Evolutionary conservation across 805 yeast genomes (phyloP), one percentile per base, ranked within the genome.

Genomic region (Torulaspora quercuum): DNA sequence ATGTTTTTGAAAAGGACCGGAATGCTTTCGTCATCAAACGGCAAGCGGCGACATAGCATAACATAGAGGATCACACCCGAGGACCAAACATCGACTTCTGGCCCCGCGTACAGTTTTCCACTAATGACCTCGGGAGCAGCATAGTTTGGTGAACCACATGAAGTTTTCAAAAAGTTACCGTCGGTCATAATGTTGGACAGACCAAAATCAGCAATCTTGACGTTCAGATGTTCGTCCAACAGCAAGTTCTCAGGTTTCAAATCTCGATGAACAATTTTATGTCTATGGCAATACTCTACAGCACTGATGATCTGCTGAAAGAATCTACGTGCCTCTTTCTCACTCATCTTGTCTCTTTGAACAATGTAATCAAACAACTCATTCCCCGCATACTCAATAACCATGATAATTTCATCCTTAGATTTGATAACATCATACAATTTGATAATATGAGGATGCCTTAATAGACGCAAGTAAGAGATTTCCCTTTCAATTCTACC

Each of bases 41-140:
- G 97, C 52, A 89, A 72, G 51, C 97, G 72, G 25, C 97, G 96
- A 63, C 96, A 89, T 35, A 90, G 70, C 97, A 89, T 89, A 36
- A 89, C 97, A 52, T 89, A 90, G 37, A 89, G 68, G 31, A 90
- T 88, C 25, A 90, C 97, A 53, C 97, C 97, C 56, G 95, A 84
- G 0, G 95, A 83, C 97, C 97, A 89, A 37, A 89, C 96, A 61
- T 89, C 97, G 31, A 90, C 97, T 63, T 90, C 97, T 3, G 97
- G 97, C 7, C 97, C 97, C 2, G 97, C 97, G 52, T 89, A 90
- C 36, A 90, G 70, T 59, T 90, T 87, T 22, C 97, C 97, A 44
- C 89, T 78, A 40, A 89, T 89, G 18, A 89, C 97, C 63, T 89
- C 97, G 1, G 97, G 97, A 0, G 97, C 97, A 5, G 97, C 97